These are phyloP conservation scores for Linum tenue DNA, from an alignment of 345 rosid genomes.

Conservation along the genomic window DNA sequence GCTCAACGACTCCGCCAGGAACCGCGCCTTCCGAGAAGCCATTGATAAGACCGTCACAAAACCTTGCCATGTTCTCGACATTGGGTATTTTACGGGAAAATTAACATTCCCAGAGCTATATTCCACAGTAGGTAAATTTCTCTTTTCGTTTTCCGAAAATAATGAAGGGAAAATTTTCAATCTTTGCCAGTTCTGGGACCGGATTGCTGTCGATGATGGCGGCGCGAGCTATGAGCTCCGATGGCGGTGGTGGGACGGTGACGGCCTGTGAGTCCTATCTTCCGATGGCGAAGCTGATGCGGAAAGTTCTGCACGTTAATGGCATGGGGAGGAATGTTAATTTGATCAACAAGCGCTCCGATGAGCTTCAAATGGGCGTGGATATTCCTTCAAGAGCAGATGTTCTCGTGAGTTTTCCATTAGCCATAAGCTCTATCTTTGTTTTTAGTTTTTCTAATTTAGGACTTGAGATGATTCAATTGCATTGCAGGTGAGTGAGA, in stretches of 20 bases:
- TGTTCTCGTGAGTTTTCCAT: slow-evolving; percentile 50
- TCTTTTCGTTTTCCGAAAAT: too few species aligned
- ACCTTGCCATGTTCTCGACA: slow-evolving; percentile 85
- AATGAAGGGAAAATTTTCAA: not conserved
- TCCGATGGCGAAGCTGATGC: slow-evolving; percentile 87
- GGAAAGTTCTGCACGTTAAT: slow-evolving; percentile 63
- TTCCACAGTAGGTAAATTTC: too few species aligned
- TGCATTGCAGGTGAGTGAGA: slow-evolving; percentile 76
- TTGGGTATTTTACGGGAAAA: slow-evolving; percentile 40
- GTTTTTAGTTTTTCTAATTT: not conserved
- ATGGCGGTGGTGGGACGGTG: slow-evolving; percentile 34
- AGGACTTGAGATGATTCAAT: slow-evolving; percentile 4
- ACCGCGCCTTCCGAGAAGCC: slow-evolving; percentile 45
- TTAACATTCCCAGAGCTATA: too few species aligned
- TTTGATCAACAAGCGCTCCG: slow-evolving; percentile 69
- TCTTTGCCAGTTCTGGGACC: slow-evolving; percentile 69
- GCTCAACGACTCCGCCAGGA: slow-evolving; percentile 60
- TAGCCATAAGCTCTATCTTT: not conserved
- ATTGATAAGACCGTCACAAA: slow-evolving; percentile 46
- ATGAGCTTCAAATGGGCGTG: slow-evolving; percentile 54
- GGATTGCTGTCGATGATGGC: slow-evolving; percentile 96
- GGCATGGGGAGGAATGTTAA: slow-evolving; percentile 47
- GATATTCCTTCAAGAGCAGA: slow-evolving; percentile 70
- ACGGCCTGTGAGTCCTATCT: slow-evolving; percentile 92
- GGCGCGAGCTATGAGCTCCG: slow-evolving; percentile 45